Evolutionary conservation across 768 basidiomycete species (phyloP).

Genomic region (Xerocomellus amylosporus): DNA sequence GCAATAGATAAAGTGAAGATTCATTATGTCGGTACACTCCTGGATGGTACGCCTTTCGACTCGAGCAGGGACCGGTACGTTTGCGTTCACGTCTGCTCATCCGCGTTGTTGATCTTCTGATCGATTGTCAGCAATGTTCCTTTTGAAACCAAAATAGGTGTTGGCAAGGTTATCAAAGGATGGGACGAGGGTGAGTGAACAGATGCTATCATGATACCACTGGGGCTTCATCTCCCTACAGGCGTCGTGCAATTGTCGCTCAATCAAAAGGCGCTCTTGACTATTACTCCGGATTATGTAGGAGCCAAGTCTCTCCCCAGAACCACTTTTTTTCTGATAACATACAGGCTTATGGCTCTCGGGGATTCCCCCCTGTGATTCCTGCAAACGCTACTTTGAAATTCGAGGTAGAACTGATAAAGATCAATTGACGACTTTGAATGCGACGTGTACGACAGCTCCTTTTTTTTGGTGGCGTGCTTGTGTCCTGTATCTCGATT

Average conservation of each 20-base stretch:
- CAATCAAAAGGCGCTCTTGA: constrained; percentile 69
- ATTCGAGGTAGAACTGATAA: constrained; percentile 82
- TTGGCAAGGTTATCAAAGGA: constrained; percentile 81
- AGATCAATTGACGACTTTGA: constrained; percentile 49
- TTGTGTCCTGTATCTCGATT: constrained; percentile 27
- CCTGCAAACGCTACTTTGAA: constrained; percentile 69
- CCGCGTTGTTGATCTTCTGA: constrained; percentile 4
- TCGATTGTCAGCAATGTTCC: constrained; percentile 45
- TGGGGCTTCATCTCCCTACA: constrained; percentile 27
- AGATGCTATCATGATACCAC: background rate
- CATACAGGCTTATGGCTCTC: constrained; percentile 63
- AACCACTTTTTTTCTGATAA: background rate
- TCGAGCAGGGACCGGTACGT: constrained; percentile 71
- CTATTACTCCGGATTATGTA: constrained; percentile 74
- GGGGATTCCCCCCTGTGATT: constrained; percentile 79
- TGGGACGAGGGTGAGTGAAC: constrained; percentile 79
- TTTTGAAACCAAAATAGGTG: constrained; percentile 71
- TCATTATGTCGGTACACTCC: constrained; percentile 76
- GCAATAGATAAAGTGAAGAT: constrained; percentile 64
- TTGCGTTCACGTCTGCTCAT: constrained; percentile 1
- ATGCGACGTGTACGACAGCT: constrained; percentile 21
- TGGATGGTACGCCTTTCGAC: constrained; percentile 65
- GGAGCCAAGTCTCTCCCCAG: constrained; percentile 30
- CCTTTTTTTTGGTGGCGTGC: constrained; percentile 13
- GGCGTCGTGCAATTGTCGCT: constrained; percentile 76